Evolutionary conservation across 1,284 basidiomycete genomes (phyloP).

Genomic region (Pholiota adiposa): DNA sequence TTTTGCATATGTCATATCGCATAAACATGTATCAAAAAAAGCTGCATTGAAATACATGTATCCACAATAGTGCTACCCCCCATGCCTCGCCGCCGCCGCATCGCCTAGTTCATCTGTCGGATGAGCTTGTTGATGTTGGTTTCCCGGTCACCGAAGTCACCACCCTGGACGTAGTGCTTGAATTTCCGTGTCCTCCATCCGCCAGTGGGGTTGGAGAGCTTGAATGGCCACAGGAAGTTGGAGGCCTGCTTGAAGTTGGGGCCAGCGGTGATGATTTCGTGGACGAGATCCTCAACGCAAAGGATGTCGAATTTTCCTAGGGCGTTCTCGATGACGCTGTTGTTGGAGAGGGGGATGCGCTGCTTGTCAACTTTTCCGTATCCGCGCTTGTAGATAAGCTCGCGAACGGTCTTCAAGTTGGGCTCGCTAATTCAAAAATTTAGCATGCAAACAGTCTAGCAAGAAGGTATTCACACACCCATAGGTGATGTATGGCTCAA

Average conservation of each 20-base stretch:
- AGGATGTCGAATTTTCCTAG: constrained; percentile 98
- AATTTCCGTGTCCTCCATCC: constrained; percentile 98
- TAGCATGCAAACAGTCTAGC: not conserved
- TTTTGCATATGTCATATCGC: constrained; percentile 15
- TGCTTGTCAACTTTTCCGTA: constrained; percentile 99
- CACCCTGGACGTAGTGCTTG: constrained; percentile 92
- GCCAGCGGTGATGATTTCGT: constrained; percentile 95
- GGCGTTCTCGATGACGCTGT: constrained; percentile 89
- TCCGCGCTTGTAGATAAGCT: constrained; percentile 99
- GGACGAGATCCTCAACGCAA: constrained; percentile 97
- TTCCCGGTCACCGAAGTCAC: constrained; percentile 97
- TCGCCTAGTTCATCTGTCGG: constrained; percentile 88
- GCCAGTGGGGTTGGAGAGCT: constrained; percentile 98
- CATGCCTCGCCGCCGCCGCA: constrained; percentile 19
- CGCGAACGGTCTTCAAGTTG: constrained; percentile 96
- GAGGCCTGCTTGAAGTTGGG: constrained; percentile 99
- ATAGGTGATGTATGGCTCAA: constrained; percentile 97
- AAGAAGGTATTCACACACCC: constrained; percentile 58
- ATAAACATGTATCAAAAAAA: constrained; percentile 14
- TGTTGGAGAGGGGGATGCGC: constrained; percentile 95
- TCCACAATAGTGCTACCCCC: constrained; percentile 18
- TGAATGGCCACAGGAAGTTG: constrained; percentile 99
- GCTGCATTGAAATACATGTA: constrained; percentile 17
- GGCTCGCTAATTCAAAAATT: constrained; percentile 62
- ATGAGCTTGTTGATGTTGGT: constrained; percentile 96